Evolutionary conservation across 202 grass and related monocot genomes (phyloP), one percentile per base, ranked within the genome.

Genomic region (Elaeis oleifera): DNA sequence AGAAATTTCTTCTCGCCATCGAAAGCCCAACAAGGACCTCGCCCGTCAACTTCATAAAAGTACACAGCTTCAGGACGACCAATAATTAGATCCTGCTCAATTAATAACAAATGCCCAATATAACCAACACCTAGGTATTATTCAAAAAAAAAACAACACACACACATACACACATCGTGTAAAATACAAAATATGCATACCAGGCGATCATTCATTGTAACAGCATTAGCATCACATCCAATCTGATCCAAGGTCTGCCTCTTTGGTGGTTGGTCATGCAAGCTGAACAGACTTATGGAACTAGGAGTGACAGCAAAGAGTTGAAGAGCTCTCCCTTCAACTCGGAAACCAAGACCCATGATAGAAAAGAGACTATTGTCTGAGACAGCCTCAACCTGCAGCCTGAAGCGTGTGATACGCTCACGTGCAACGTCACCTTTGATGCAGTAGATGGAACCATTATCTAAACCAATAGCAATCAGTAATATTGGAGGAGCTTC

Each of bases 1-100:
- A 89, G 72, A 64, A 99, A 94, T 61, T 82, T 94, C 71, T 99
- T 94, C 71, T 89, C 85, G 58, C 94, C 88, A 68, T 99, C 94
- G 71, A 99, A 99, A 71, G 94, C 94, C 88, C 88, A 94, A 67
- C 94, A 99, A 74, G 94, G 81, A 68, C 88, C 94, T 87, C 94
- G 77, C 50, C 88, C 94, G 80, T 99, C 85, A 22, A 88, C 70
- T 70, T 94, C 85, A 72, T 94, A 99, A 50, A 99, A 99, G 82
- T 99, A 94, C 18, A 99, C 94, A 77, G 94, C 94, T 89, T 99
- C 94, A 49, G 94, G 82, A 70, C 88, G 81, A 72, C 94, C 85
- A 52, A 94, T 71, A 65, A 99, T 87, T 49, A 99, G 73, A 79
- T 99, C 85, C 88, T 99, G 84, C 60, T 73, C 22, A 68, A 44